Base-by-base conservation (phyloP, 257 asterid species). In the Cruciata laevipes region DNA sequence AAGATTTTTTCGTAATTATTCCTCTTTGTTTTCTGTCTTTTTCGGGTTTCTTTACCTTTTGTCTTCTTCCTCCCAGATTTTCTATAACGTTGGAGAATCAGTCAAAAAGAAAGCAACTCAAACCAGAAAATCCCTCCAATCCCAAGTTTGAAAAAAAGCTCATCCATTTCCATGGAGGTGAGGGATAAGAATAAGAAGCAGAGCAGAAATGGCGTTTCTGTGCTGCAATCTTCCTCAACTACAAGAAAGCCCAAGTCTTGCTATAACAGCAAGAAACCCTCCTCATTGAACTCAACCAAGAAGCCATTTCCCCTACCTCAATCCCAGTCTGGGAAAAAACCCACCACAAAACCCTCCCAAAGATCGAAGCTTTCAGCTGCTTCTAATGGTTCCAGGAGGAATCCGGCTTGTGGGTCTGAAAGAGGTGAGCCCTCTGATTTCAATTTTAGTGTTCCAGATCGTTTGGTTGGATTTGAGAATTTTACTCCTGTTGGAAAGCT, bases 401-500 rank as follows among this genome's bases (percentile, higher is more conserved):
- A 71, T 38, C 51, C 78, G 8, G 66, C 72, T 57, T 69, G 20
- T 51, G 80, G 73, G 73, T 69, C 68, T 52, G 77, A 64, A 40
- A 51, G 79, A 65, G 89, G 87, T 80, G 70, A 81, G 72, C 63
- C 76, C 4, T 18, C 60, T 73, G 61, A 73, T 23, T 53, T 62
- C 60, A 63, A 61, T 59, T 44, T 61, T 57, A 62, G 55, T 71
- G 69, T 59, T 6, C 51, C 76, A 72, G 60, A 47, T 51, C 37
- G 61, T 60, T 74, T 62, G 33, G 67, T 44, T 74, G 59, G 4
- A 67, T 42, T 17, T 74, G 77, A 79, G n/a, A 74, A 70, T 65
- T 57, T 25, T 76, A 85, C 86, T 42, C 95, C 86, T 75, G 55
- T 73, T 68, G 76, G 81, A 23, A 80, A 79, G 76, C 25, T 66